Base-by-base conservation (phyloP, 352 stramenopile species). In the Phytophthora foliorum region DNA sequence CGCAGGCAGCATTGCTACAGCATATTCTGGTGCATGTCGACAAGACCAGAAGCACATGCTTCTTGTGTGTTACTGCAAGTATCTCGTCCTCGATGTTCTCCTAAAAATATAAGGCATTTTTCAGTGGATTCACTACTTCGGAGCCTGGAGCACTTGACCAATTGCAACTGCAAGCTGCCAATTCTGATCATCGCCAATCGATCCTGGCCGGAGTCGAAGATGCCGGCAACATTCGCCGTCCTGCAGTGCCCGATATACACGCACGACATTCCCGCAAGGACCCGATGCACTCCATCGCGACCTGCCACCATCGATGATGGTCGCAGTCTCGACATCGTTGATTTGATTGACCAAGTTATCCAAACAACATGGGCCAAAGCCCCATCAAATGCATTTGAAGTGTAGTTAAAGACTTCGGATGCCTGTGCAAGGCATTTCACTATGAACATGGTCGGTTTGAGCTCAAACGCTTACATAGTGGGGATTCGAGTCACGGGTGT, bases 401-500 rank as follows among this genome's bases (percentile, higher is more conserved):
- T 55, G 32, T n/a, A 34, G 19, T 38, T 31, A 45, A 38, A 31
- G 29, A 45, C 50, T 57, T 42, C n/a, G 32, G 32, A 34, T 57
- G 14, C 21, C 8, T 36, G 22, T 22, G 27, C 31, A n/a, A 22
- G 24, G 22, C 9, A 31, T 50, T 17, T 21, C 53, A 61, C n/a
- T 34, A 11, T n/a, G 5, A 41, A 52, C 27, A n/a, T 52, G 41
- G n/a, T 42, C 24, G 8, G n/a, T 29, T 49, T 50, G 25, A 41
- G 13, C 22, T 32, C 22, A 17, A 41, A 11, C 48, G 11, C 24
- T 64, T 75, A 79, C 39, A 80, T 55, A 32, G 70, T 67, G 19
- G 70, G 72, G 64, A 85, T 85, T 66, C 68, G 67, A 32, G 75
- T 69, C 46, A 79, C 49, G 0, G 77, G 77, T 3, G 77, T 85